A percentile compares a stretch with the other conserved stretches of the same genome.
These are phyloP conservation scores for Fagopyrum tataricum DNA, from an alignment of 148 eudicot species.

Conservation along the genomic window DNA sequence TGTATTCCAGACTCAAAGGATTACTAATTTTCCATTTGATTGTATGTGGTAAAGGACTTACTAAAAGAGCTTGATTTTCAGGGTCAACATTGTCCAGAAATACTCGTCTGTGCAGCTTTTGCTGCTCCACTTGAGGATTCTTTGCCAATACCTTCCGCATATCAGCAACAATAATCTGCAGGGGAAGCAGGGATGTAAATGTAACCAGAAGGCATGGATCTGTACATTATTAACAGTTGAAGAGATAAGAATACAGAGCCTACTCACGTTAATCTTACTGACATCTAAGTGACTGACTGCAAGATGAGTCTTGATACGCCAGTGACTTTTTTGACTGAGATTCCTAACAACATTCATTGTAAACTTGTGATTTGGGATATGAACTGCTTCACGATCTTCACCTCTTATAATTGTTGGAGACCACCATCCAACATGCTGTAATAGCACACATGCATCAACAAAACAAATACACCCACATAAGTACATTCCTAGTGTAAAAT, in stretches of 20 bases:
- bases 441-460: background rate
- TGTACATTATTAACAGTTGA: constrained; percentile 5
- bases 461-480: background rate
- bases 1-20: background rate
- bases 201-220: constrained; percentile 8
- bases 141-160: constrained; percentile 95
- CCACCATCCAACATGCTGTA: constrained; percentile 98
- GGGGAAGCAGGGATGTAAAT: background rate
- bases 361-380: constrained; percentile 92
- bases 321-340: constrained; percentile 83
- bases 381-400: constrained; percentile 92
- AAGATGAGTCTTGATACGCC: constrained; percentile 93
- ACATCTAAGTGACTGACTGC: constrained; percentile 86
- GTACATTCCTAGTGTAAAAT: background rate
- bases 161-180: constrained; percentile 90
- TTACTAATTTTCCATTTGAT: background rate
- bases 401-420: constrained; percentile 93
- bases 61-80: constrained; percentile 90
- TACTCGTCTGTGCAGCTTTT: constrained; percentile 90
- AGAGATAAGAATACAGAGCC: constrained; percentile 4
- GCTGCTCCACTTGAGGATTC: constrained; percentile 93
- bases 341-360: constrained; percentile 89
- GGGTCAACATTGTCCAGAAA: constrained; percentile 72
- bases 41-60: constrained; percentile 22
- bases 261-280: constrained; percentile 72